Percentiles rank a stretch among this genome's conserved stretches.
Conservation (phyloP, 2,329 filamentous ascomycete genomes). For the Phaeoacremonium minimum region DNA sequence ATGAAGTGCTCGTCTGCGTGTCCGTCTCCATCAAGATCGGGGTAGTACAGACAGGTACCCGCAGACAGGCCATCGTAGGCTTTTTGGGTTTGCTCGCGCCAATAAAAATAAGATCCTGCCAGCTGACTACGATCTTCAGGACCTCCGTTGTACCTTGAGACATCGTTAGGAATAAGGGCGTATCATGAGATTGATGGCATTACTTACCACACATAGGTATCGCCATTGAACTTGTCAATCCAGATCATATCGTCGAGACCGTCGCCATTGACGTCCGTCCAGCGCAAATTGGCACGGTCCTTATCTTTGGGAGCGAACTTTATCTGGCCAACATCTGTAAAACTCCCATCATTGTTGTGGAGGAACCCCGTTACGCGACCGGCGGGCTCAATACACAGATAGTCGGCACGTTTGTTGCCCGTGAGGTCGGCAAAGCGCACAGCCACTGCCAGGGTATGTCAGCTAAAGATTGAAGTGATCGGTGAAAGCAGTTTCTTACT, state of each 20-base stretch:
- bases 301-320: constrained; percentile 18
- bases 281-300: constrained; percentile 30
- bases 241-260: constrained; percentile 26
- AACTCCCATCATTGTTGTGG: constrained; percentile 10
- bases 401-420: constrained; percentile 10
- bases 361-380: constrained; percentile 4
- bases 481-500: too few species aligned
- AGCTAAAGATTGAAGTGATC: too few species aligned
- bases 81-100: constrained; percentile 12
- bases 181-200: background rate
- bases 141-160: constrained; percentile 9
- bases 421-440: constrained; percentile 2
- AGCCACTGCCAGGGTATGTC: too few species aligned
- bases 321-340: constrained; percentile 15
- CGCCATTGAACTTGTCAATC: constrained; percentile 26
- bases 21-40: constrained; percentile 19
- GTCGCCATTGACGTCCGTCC: constrained; percentile 30
- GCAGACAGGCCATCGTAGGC: constrained; percentile 3
- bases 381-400: constrained; percentile 9
- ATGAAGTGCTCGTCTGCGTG: constrained; percentile 17
- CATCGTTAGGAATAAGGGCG: constrained; percentile 8
- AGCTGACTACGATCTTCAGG: constrained; percentile 5
- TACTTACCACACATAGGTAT: constrained; percentile 23
- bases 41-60: constrained; percentile 12
- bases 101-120: constrained; percentile 10